Evolutionary conservation across 2,329 filamentous ascomycete species (phyloP).

Genomic region (Gyromitra esculenta): DNA sequence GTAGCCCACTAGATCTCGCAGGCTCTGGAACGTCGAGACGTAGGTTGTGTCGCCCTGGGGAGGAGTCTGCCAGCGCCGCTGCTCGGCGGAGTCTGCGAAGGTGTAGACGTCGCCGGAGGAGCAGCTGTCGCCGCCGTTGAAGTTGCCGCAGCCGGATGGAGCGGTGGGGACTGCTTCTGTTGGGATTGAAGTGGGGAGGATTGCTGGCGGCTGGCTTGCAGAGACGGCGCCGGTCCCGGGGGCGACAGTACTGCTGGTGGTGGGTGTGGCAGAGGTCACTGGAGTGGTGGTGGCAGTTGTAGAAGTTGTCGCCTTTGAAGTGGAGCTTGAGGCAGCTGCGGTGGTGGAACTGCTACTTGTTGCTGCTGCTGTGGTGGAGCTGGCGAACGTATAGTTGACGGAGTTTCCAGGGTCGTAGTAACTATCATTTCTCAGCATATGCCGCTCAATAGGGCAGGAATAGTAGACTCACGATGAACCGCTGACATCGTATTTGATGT

Average conservation of each 20-base stretch:
- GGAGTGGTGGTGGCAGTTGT: constrained; percentile 33
- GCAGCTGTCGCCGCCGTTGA: constrained; percentile 58
- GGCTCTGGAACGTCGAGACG: constrained; percentile 56
- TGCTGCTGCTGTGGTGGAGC: constrained; percentile 9
- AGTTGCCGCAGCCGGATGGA: constrained; percentile 58
- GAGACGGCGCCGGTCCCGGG: constrained; percentile 39
- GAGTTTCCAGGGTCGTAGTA: constrained; percentile 58
- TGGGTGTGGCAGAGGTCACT: constrained; percentile 17
- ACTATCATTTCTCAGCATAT: constrained; percentile 35
- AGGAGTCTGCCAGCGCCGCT: constrained; percentile 59
- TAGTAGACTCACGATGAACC: constrained; percentile 54
- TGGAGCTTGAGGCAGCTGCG: constrained; percentile 15
- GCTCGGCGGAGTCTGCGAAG: constrained; percentile 57
- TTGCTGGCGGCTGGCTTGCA: constrained; percentile 52
- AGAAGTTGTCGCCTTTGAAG: constrained; percentile 5
- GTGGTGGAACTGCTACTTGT: constrained; percentile 10
- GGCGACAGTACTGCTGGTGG: constrained; percentile 16
- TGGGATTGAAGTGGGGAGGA: constrained; percentile 56
- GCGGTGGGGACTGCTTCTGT: constrained; percentile 55
- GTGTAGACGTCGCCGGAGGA: constrained; percentile 50
- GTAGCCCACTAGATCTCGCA: constrained; percentile 58
- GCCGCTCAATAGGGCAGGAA: neutral
- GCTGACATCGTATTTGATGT: constrained; percentile 58
- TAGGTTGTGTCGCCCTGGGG: constrained; percentile 55
- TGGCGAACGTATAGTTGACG: constrained; percentile 56